These are phyloP conservation scores for Podochytrium sp. DNA, from an alignment of 192 early-diverging fungal species.

Conservation along the genomic window DNA sequence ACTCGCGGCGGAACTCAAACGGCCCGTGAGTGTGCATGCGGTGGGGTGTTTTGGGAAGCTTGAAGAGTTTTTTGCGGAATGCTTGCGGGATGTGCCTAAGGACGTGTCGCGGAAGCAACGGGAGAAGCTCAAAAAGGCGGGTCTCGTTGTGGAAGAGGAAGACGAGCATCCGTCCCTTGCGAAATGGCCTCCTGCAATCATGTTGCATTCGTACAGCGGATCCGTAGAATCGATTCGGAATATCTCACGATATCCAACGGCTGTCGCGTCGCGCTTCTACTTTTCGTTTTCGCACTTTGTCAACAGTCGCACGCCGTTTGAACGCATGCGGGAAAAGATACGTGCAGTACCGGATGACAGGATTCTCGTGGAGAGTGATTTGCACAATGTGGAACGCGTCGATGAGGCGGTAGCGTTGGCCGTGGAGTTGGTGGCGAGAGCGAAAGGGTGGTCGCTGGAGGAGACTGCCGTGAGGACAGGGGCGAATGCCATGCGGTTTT, in stretches of 20 bases:
- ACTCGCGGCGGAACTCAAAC: slow-evolving; percentile 62
- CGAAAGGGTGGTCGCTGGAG: slow-evolving; percentile 61
- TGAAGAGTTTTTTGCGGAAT: slow-evolving; percentile 12
- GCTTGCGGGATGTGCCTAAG: slow-evolving; percentile 2
- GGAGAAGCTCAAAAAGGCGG: slow-evolving; percentile 38
- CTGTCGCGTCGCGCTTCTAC: slow-evolving; percentile 56
- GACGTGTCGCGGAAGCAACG: slow-evolving; percentile 22
- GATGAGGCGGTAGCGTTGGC: slow-evolving; percentile 63
- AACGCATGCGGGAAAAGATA: slow-evolving; percentile 67
- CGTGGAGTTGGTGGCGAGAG: slow-evolving; percentile 55
- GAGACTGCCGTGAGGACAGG: slow-evolving; percentile 51
- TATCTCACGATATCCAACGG: slow-evolving; percentile 46
- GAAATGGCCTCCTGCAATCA: slow-evolving; percentile 65
- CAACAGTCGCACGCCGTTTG: slow-evolving; percentile 62
- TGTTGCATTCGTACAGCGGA: slow-evolving; percentile 86
- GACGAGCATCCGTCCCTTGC: slow-evolving; percentile 24
- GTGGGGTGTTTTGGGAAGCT: slow-evolving; percentile 24
- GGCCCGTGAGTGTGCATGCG: slow-evolving; percentile 32
- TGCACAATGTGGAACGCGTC: slow-evolving; percentile 57
- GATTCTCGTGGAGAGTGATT: slow-evolving; percentile 84
- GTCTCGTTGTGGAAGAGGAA: neutral
- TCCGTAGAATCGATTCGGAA: slow-evolving; percentile 69
- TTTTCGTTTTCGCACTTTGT: slow-evolving; percentile 81
- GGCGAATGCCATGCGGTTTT: slow-evolving; percentile 53
- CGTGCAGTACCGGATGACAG: slow-evolving; percentile 72